Evolutionary conservation across 2,329 filamentous ascomycete species (phyloP).

Genomic region (Grosmannia huntii): DNA sequence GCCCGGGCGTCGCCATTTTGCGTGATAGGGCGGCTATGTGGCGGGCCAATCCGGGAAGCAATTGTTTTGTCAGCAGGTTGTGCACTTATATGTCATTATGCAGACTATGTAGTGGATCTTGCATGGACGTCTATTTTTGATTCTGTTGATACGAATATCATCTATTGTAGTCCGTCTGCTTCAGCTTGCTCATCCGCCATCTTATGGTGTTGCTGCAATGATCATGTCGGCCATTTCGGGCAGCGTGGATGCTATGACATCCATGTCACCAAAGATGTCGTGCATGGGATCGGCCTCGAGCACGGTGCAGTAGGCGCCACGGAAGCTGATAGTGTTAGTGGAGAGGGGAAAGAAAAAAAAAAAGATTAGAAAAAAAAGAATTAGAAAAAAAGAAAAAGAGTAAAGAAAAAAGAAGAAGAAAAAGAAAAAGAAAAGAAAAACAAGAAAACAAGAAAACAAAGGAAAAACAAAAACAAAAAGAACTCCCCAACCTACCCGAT

Average conservation of each 20-base stretch:
- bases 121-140: too few species aligned
- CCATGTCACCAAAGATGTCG: conserved; percentile 37
- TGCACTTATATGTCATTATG: too few species aligned
- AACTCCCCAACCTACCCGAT: conserved; percentile 22
- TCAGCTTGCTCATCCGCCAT: neutral
- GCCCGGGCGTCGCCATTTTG: neutral
- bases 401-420: neutral
- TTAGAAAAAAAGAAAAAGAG: neutral
- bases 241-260: conserved; percentile 31
- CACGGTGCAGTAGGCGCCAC: conserved; percentile 36
- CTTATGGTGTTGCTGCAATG: conserved; percentile 9
- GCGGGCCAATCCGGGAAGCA: neutral
- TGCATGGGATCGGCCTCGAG: conserved; percentile 34
- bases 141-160: too few species aligned
- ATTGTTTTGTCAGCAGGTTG: neutral
- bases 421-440: too few species aligned
- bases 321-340: conserved; percentile 19
- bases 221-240: conserved; percentile 30
- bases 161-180: too few species aligned
- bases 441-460: too few species aligned
- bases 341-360: neutral
- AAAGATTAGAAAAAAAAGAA: neutral
- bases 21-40: neutral
- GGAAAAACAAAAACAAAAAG: too few species aligned
- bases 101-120: too few species aligned